phyloP scores from a whole-genome alignment of 1,139 yeast genomes.

The Candida pseudoviswanathii region DNA sequence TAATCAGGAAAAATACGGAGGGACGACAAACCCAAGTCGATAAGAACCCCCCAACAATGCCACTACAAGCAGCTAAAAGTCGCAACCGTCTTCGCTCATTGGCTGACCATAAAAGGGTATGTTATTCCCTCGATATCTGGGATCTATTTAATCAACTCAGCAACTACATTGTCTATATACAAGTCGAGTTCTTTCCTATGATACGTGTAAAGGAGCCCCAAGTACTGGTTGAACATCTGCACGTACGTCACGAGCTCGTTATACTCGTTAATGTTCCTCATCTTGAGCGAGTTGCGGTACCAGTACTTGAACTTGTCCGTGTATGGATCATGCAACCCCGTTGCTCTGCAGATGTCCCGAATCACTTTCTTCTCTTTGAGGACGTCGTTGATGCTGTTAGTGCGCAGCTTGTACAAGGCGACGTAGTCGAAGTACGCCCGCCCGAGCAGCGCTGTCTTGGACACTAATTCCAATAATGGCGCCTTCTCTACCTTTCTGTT shows the following conservation, averaged over 20 bases:
- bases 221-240: conserved; percentile 24
- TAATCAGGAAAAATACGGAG: neutral
- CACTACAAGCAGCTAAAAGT: too few relatives aligned
- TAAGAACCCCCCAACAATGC: too few relatives aligned
- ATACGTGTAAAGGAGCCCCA: conserved; percentile 20
- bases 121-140: neutral
- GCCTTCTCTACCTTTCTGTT: neutral
- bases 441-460: conserved; percentile 8
- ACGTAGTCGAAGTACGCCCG: conserved; percentile 10
- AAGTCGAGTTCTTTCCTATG: conserved; percentile 15
- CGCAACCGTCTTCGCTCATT: too few relatives aligned
- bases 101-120: neutral
- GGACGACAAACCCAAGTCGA: neutral
- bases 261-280: conserved; percentile 18
- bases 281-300: conserved; percentile 13
- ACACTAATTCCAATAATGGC: neutral
- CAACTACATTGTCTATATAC: conserved; percentile 4
- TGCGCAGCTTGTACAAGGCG: neutral
- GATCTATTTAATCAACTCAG: neutral
- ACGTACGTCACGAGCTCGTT: conserved; percentile 16
- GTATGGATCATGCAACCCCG: conserved; percentile 10
- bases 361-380: conserved; percentile 23
- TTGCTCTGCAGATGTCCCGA: conserved; percentile 15
- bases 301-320: conserved; percentile 14
- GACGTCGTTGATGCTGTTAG: conserved; percentile 2